Evolutionary conservation across 1,284 basidiomycete genomes (phyloP).

Genomic region (Tausonia pullulans): DNA sequence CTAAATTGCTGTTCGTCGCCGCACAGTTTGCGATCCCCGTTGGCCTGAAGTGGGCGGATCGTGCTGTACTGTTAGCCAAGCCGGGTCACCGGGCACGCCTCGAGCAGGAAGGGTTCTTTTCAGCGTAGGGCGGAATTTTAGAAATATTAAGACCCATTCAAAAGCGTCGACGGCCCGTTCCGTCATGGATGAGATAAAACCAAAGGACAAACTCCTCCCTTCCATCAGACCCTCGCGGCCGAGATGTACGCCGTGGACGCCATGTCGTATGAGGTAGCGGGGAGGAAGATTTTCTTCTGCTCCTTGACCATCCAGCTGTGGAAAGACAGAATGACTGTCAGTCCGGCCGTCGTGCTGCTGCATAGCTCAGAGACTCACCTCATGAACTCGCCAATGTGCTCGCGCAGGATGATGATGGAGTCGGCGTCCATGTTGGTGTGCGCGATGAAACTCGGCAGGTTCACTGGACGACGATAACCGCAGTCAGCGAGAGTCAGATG

Average conservation of each 20-base stretch:
- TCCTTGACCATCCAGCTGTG: slow-evolving; percentile 38
- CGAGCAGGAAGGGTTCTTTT: not conserved
- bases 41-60: not conserved
- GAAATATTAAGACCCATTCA: too few relatives aligned
- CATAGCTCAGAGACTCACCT: slow-evolving; percentile 43
- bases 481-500: not conserved
- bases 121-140: too few relatives aligned
- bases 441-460: slow-evolving; percentile 61
- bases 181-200: too few relatives aligned
- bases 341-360: not conserved
- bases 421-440: slow-evolving; percentile 86
- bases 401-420: slow-evolving; percentile 66
- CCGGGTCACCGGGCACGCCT: not conserved
- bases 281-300: slow-evolving; percentile 35
- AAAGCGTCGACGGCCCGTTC: too few relatives aligned
- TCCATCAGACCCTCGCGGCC: not conserved
- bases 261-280: slow-evolving; percentile 34
- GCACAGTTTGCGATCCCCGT: not conserved
- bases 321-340: not conserved
- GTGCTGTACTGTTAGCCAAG: not conserved
- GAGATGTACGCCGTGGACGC: slow-evolving; percentile 33
- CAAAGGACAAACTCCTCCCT: too few relatives aligned
- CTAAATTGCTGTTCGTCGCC: too few relatives aligned
- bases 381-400: slow-evolving; percentile 83
- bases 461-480: slow-evolving; percentile 34